Evolutionary conservation across 208 protist genomes (phyloP), one percentile per base, ranked within the genome.

Genomic region (Crithidia brevicula): DNA sequence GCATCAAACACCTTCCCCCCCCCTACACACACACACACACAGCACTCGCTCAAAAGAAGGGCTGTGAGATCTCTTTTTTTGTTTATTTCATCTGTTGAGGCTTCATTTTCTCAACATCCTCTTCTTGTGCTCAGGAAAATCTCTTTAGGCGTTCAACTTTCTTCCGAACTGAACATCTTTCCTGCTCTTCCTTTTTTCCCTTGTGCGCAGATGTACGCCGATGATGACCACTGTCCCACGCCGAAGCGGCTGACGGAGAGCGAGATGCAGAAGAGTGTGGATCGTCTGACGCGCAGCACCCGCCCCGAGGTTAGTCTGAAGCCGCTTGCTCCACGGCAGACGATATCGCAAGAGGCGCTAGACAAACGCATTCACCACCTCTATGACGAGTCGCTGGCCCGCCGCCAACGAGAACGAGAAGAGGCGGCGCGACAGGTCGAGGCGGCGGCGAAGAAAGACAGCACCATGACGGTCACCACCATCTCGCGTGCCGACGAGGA

Each of bases 381-480:
- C 38, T 96, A 94, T 77, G 84, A 94, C 43, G 91, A 92, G 31
- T 93, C 91, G 1, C 64, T 96, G 2, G 88, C 72, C 7, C 81
- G 82, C 20, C 77, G 77, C 11, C 49, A 82, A 49, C 56, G 40
- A 27, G 74, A 85, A 31, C 59, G 81, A 13, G 77, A 83, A 51
- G 81, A 86, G 58, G 74, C 87, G 50, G 75, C 70, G 49, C 53
- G 64, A 28, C 81, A 77, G 61, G 65, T 81, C 59, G 75, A 91
- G 28, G 81, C 81, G 1, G 85, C 81, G 0, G 69, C 82, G 38
- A 57, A 72, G 43, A 85, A 82, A 46, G 82, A 82, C 42, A 53
- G 80, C 22, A 76, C 70, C 2, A 49, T 77, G n/a, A 80, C 68
- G 3, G 57, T 60, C 30, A 63, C 57, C 31, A 71, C 52, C 20